Conservation (phyloP, 371 early-diverging fungal genomes). For the Mucor circinelloides region DNA sequence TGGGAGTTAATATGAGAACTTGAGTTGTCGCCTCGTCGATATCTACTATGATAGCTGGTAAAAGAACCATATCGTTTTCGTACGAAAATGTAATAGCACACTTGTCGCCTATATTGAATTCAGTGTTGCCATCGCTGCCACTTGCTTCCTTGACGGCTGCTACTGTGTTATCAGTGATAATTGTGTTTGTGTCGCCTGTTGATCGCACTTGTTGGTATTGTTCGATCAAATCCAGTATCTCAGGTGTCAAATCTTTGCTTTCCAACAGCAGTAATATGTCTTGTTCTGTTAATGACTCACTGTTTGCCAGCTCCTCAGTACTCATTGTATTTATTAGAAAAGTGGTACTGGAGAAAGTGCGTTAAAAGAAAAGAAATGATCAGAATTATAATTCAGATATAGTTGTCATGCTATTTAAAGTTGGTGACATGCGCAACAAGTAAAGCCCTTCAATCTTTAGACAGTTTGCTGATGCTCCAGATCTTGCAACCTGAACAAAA, state of each 20-base stretch:
- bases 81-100: constrained; percentile 5
- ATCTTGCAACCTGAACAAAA: no score
- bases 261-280: neutral
- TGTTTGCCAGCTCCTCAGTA: neutral
- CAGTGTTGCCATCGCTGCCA: neutral
- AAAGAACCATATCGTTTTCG: neutral
- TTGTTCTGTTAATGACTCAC: neutral
- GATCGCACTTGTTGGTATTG: constrained; percentile 3
- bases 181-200: neutral
- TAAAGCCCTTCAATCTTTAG: no score
- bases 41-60: constrained; percentile 5
- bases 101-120: constrained; percentile 1
- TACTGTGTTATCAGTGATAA: neutral
- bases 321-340: neutral
- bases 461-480: no score
- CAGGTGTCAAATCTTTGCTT: constrained; percentile 7
- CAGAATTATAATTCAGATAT: no score
- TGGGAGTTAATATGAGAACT: constrained; percentile 29
- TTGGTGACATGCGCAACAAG: no score
- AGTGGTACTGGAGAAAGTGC: no score
- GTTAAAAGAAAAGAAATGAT: no score
- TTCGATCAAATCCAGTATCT: constrained; percentile 1
- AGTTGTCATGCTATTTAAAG: no score
- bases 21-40: neutral
- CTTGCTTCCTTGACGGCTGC: neutral